These are phyloP conservation scores for Saitozyma sp. DNA, from an alignment of 768 basidiomycete species.

Conservation along the genomic window DNA sequence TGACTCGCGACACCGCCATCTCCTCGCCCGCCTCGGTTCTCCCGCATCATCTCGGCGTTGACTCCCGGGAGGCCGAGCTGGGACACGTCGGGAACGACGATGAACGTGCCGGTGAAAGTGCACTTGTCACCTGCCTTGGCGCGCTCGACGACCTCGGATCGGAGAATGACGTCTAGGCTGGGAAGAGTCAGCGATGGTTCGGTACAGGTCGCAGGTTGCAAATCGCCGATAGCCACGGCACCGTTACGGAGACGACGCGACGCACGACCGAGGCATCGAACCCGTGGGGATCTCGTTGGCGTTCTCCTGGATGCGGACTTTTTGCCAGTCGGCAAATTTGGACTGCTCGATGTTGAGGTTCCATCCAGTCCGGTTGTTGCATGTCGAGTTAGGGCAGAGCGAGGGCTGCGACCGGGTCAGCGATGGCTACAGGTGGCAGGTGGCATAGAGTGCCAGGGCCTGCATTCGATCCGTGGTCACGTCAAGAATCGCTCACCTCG, in stretches of 20 bases:
- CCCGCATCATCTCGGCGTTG: slow-evolving; percentile 86
- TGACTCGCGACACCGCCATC: slow-evolving; percentile 59
- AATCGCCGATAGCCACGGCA: background rate
- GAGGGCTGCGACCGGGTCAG: slow-evolving; percentile 63
- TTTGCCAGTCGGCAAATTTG: slow-evolving; percentile 99
- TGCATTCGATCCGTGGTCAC: background rate
- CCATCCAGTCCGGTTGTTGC: slow-evolving; percentile 87
- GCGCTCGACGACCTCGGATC: slow-evolving; percentile 94
- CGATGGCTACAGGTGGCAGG: background rate
- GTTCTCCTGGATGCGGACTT: slow-evolving; percentile 98
- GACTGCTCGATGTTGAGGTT: slow-evolving; percentile 92
- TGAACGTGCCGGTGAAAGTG: slow-evolving; percentile 95
- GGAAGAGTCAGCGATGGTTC: background rate
- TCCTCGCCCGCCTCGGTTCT: slow-evolving; percentile 66
- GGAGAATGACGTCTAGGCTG: slow-evolving; percentile 90
- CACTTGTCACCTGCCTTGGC: slow-evolving; percentile 99
- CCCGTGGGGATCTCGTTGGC: slow-evolving; percentile 98
- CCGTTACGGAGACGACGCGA: background rate
- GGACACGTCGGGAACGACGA: slow-evolving; percentile 96
- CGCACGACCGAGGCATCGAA: slow-evolving; percentile 80
- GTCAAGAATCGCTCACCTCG: slow-evolving; percentile 62
- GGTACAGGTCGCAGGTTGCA: background rate
- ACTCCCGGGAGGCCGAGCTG: slow-evolving; percentile 94
- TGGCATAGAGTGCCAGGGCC: background rate
- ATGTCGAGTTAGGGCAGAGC: slow-evolving; percentile 90